Evolutionary conservation across 2,329 filamentous ascomycete genomes (phyloP), one percentile per base, ranked within the genome.

Genomic region (Ophiostoma sp.): DNA sequence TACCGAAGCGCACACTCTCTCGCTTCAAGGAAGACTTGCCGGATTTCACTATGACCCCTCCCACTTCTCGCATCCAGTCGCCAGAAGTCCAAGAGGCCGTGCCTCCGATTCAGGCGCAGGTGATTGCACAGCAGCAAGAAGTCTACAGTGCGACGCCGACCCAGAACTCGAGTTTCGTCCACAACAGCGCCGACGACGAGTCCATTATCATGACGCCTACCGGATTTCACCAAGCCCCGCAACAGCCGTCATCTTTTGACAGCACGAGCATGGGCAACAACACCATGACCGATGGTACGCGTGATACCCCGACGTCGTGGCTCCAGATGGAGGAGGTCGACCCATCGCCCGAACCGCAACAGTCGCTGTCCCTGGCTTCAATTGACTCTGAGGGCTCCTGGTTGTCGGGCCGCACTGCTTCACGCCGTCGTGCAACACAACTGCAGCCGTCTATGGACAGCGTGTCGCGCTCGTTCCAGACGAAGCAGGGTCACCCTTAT

Each of bases 301-400:
- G 84, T 59, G 82, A 73, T 17, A 87, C 84, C 1, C 84, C 85
- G 9, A 86, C 83, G 15, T 85, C 83, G 39, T 82, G 82, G 73
- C 75, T 80, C 76, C 75, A 77, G 75, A 66, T 76, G 19, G 82
- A 84, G 42, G 81, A 82, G 33, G 79, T 82, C 4, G 82, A 84
- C 31, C 80, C 83, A 33, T 90, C 87, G 5, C 89, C 85, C 22
- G 90, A 87, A 77, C 87, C 83, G 48, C 87, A 94, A 79, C 87
- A 94, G 79, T 93, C 94, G 39, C 92, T 95, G 81, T 98, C 95
- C 0, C 86, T 98, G 22, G 96, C 94, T 1, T 98, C 95, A 0
- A 93, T 98, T 74, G 96, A 98, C 79, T 98, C 95, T 0, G 96
- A 99, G 83, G 96, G 89, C 4, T 98, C 95, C 0, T 99, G 96